Percentiles rank a stretch among this genome's conserved stretches.
Conservation (phyloP, 2,329 filamentous ascomycete genomes). For the Neopestalotiopsis sp. region DNA sequence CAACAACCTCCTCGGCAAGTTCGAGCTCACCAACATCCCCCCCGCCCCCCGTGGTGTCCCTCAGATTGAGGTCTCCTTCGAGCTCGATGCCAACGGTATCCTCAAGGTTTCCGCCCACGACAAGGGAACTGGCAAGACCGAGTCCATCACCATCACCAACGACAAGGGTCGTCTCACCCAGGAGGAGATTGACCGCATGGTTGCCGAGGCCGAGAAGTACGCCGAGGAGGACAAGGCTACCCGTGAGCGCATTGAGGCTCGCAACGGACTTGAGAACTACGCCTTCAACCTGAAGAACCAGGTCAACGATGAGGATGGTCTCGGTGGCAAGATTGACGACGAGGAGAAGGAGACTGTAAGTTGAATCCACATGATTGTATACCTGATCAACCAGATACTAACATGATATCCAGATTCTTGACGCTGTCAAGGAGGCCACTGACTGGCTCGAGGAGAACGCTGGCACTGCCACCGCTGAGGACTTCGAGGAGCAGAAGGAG, state of each 20-base stretch:
- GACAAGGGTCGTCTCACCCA: slow-evolving; percentile 97
- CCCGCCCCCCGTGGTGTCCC: slow-evolving; percentile 94
- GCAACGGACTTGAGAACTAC: slow-evolving; percentile 98
- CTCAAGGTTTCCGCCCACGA: slow-evolving; percentile 95
- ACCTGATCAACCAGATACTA: slow-evolving; percentile 35
- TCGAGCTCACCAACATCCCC: slow-evolving; percentile 95
- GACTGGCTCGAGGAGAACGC: slow-evolving; percentile 98
- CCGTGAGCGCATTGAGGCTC: slow-evolving; percentile 93
- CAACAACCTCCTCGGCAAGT: slow-evolving; percentile 97
- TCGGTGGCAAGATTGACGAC: slow-evolving; percentile 97
- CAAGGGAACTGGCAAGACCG: slow-evolving; percentile 96
- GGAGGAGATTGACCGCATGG: slow-evolving; percentile 99
- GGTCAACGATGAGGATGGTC: slow-evolving; percentile 93
- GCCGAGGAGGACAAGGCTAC: slow-evolving; percentile 99
- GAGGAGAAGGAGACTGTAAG: slow-evolving; percentile 96
- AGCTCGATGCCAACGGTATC: slow-evolving; percentile 98
- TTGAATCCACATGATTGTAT: slow-evolving; percentile 28
- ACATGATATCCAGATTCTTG: slow-evolving; percentile 67
- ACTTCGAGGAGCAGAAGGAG: slow-evolving; percentile 99
- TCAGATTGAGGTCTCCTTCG: slow-evolving; percentile 97
- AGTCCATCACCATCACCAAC: slow-evolving; percentile 99
- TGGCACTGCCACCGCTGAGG: slow-evolving; percentile 82
- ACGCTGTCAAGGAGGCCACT: slow-evolving; percentile 94
- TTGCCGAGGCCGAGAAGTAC: slow-evolving; percentile 95
- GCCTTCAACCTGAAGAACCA: slow-evolving; percentile 99